These are phyloP conservation scores for Blastobotrys mokoenaii DNA, from an alignment of 805 yeast genomes.

Conservation along the genomic window DNA sequence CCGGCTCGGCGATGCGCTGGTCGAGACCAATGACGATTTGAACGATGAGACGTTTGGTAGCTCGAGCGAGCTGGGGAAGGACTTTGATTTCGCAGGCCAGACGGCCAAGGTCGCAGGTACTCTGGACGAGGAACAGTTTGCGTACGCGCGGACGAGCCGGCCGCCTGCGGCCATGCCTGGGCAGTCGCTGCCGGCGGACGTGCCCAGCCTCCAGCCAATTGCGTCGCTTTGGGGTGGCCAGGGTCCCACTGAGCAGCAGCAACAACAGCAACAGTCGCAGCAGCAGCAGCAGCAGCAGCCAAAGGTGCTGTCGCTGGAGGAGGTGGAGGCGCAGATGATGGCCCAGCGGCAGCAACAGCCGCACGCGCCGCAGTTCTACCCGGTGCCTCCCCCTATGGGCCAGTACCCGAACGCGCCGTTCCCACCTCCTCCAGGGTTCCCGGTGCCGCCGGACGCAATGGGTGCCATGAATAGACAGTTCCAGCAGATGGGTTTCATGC, in stretches of 20 bases:
- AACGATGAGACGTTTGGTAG: constrained; percentile 76
- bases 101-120: constrained; percentile 25
- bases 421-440: constrained; percentile 7
- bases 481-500: background rate
- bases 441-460: constrained; percentile 1
- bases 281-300: constrained; percentile 21
- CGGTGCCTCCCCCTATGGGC: constrained; percentile 1
- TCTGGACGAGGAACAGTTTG: constrained; percentile 21
- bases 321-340: constrained; percentile 71
- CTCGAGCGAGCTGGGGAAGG: constrained; percentile 44
- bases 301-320: constrained; percentile 65
- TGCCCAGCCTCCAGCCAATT: constrained; percentile 49
- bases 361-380: constrained; percentile 9
- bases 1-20: constrained; percentile 58
- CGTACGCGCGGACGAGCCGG: constrained; percentile 20
- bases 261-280: constrained; percentile 6
- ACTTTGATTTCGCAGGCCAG: constrained; percentile 53
- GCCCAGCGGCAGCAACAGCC: constrained; percentile 20
- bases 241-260: background rate
- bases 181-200: constrained; percentile 28
- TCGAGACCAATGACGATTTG: constrained; percentile 67
- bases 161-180: constrained; percentile 4
- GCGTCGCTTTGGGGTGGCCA: constrained; percentile 55
- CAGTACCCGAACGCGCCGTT: constrained; percentile 1
- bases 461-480: too few relatives aligned